Base-by-base conservation (phyloP, 257 asterid species). In the Gentiana dahurica region DNA sequence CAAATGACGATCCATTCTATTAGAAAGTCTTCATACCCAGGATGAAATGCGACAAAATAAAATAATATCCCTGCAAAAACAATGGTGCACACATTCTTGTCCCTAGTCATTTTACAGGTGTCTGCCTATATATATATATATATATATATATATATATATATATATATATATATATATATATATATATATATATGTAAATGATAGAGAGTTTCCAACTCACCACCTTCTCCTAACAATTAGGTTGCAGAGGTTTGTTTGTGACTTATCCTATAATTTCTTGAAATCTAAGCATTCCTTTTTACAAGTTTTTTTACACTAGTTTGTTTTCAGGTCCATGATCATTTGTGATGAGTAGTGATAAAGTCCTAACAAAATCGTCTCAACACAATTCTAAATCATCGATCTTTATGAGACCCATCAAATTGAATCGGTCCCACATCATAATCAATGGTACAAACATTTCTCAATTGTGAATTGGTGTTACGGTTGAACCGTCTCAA, bases 131-230 rank as follows among this genome's bases (percentile, higher is more conserved):
- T 24, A 24, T 24, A 24, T 24, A 24, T 24, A 15, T 15, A 15
- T 15, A 2, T 41, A 41, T 4, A 41, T 41, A 41, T 4, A 41
- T 4, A 41, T 41, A 41, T 10, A 41, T 2, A 41, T 4, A 41
- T 10, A 2, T 41, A 41, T 4, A 41, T 41, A 41, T 4, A 41
- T 4, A 41, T 41, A 41, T 10, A 41, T 2, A 41, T 4, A 41
- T 10, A 41, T 4, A 41, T 4, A 41, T 4, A 41, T 41, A 4
- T 4, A 41, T 41, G 6, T 4, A 2, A 1, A n/a, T 46, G 72
- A 71, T 65, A 58, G 38, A 11, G 65, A 65, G 36, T 43, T 56
- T 36, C 62, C 71, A 71, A 53, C 72, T 46, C 57, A 61, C 60
- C 8, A 51, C 51, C 68, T 62, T 38, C 57, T 61, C 72, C 7